A percentile compares a stretch with the other conserved stretches of the same genome.
Conservation (phyloP, 2,329 filamentous ascomycete genomes). For the Fusarium sp. region DNA sequence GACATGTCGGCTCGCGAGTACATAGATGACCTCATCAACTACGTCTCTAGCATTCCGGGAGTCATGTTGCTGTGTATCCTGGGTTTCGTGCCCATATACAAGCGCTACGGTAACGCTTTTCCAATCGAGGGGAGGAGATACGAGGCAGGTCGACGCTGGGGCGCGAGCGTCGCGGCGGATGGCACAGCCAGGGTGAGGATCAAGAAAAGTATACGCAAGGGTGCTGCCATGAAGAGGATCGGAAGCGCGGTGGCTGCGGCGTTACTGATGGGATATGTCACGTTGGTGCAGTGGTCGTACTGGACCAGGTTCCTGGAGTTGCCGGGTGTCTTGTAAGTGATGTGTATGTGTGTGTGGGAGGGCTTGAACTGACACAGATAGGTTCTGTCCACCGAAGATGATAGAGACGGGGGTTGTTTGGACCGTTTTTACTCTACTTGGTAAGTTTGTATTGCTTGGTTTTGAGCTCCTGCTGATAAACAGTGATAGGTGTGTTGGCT, state of each 20-base stretch:
- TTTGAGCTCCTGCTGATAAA: neutral
- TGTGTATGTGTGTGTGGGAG: neutral
- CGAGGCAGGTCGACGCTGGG: constrained; percentile 32
- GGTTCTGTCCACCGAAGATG: constrained; percentile 27
- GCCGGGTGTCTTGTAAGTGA: constrained; percentile 29
- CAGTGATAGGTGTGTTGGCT: constrained; percentile 13
- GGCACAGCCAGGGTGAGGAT: constrained; percentile 26
- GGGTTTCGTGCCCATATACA: constrained; percentile 33
- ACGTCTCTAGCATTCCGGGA: constrained; percentile 32
- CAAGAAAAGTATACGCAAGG: constrained; percentile 7
- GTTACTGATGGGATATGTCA: constrained; percentile 25
- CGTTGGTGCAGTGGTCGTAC: constrained; percentile 26
- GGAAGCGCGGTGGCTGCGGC: constrained; percentile 15
- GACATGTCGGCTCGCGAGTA: constrained; percentile 20
- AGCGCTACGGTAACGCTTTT: constrained; percentile 38
- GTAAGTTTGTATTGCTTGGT: neutral
- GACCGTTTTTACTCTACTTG: constrained; percentile 14
- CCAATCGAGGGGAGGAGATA: constrained; percentile 37
- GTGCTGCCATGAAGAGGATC: constrained; percentile 5
- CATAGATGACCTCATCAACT: constrained; percentile 31
- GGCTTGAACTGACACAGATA: constrained; percentile 1
- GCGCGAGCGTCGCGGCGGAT: constrained; percentile 25
- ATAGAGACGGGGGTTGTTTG: constrained; percentile 15
- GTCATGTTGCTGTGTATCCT: constrained; percentile 31
- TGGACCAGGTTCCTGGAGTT: constrained; percentile 33